phyloP scores from a whole-genome alignment of 805 yeast genomes.

The Kodamaea kakaduensis region DNA sequence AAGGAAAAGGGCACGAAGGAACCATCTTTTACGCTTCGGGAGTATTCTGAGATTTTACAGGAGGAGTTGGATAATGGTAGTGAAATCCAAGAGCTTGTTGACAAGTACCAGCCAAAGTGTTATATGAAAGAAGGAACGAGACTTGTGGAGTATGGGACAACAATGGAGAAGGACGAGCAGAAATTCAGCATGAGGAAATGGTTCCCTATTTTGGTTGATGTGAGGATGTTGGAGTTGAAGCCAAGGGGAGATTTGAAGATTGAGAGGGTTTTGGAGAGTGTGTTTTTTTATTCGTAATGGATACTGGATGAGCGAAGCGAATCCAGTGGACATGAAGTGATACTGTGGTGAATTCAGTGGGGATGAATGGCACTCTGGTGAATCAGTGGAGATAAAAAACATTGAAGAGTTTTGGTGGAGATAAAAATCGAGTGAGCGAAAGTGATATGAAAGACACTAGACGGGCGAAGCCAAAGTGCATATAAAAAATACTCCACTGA shows the following conservation, averaged over 20 bases:
- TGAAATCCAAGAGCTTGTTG: conserved; percentile 14
- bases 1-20: too few relatives aligned
- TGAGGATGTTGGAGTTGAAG: conserved; percentile 26
- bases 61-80: conserved; percentile 2
- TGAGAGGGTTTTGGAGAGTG: conserved; percentile 27
- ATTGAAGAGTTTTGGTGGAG: too few relatives aligned
- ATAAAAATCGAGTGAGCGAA: too few relatives aligned
- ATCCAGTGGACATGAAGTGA: too few relatives aligned
- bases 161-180: neutral
- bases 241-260: conserved; percentile 32
- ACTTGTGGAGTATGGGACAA: conserved; percentile 6
- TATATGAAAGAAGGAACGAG: conserved; percentile 12
- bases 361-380: too few relatives aligned
- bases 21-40: neutral
- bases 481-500: too few relatives aligned
- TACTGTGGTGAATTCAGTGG: too few relatives aligned
- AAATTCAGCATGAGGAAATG: conserved; percentile 7
- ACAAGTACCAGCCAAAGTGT: conserved; percentile 21
- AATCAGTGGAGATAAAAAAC: too few relatives aligned
- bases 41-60: conserved; percentile 1
- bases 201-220: conserved; percentile 26
- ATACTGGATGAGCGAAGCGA: neutral
- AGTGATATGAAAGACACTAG: too few relatives aligned
- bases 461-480: too few relatives aligned
- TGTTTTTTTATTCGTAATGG: conserved; percentile 33